Evolutionary conservation across 345 rosid genomes (phyloP).

Genomic region (Dipteronia sinensis): DNA sequence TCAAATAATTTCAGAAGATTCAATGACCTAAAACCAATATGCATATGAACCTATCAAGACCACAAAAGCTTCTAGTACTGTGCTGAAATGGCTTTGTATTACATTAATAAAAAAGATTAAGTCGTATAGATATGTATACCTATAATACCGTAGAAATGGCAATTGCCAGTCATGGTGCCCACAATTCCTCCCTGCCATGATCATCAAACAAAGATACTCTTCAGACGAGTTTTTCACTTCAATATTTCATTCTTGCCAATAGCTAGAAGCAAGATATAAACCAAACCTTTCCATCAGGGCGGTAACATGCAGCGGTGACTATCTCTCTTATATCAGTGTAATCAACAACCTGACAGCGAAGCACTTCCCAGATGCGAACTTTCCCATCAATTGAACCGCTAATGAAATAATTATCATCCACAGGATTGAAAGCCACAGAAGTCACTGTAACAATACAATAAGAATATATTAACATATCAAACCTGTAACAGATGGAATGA

Average conservation of each 20-base stretch:
- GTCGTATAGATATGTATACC: constrained; percentile 36
- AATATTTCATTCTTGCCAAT: constrained; percentile 3
- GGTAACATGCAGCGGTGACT: constrained; percentile 69
- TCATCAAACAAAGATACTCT: constrained; percentile 14
- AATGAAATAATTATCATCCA: constrained; percentile 61
- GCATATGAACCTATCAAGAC: not conserved
- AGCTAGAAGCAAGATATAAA: constrained; percentile 1
- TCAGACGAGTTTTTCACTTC: not conserved
- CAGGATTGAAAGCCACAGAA: constrained; percentile 64
- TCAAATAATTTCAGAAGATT: too few species aligned
- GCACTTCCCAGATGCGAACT: constrained; percentile 78
- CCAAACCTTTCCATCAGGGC: constrained; percentile 66
- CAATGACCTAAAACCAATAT: not conserved
- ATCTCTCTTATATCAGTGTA: constrained; percentile 65
- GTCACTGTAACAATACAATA: constrained; percentile 47
- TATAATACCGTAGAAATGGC: constrained; percentile 52
- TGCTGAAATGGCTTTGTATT: too few species aligned
- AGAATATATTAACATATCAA: not conserved
- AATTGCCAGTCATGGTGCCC: constrained; percentile 71
- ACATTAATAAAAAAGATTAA: too few species aligned
- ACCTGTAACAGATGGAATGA: not conserved
- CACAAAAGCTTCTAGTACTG: too few species aligned
- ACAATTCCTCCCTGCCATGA: constrained; percentile 59
- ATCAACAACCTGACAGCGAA: constrained; percentile 54
- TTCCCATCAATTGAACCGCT: constrained; percentile 70